Base-by-base conservation (phyloP, 1,284 basidiomycete species). In the Cryptococcus floricola region DNA sequence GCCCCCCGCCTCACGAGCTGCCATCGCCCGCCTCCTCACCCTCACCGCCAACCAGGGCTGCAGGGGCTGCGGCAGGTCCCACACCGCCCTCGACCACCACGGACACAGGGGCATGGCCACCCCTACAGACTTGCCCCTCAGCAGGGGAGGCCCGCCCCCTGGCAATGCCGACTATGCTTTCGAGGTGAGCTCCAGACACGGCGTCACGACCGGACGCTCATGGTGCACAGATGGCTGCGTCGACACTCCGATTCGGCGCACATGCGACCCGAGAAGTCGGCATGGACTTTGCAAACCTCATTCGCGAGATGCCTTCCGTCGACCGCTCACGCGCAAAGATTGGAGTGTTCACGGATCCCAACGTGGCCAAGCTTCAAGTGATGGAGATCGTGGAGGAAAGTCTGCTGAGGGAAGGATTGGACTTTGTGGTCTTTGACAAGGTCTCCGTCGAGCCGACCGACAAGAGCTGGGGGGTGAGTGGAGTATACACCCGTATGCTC, bases 371-470 rank as follows among this genome's bases (percentile, higher is more conserved):
- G 66, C 81, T 97, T 48, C 83, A 80, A 48, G 89, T 93, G 6
- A 90, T 94, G 84, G 84, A 88, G 71, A 84, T 83, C 61, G 91
- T 78, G 25, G 63, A 60, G 48, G 63, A 70, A 48, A 64, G 64
- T 44, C 54, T 74, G 38, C 56, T 68, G 61, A 57, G 61, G 39
- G 66, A 71, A 58, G 68, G 70, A 23, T 55, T 76, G 63, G 68
- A 85, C 3, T 96, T 87, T 71, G 87, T 91, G 64, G 82, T 97
- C 14, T 95, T 87, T 64, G 91, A 93, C 73, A 82, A 84, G 56
- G 87, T 90, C 1, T 83, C 91, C 4, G 83, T 92, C 1, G 94
- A 98, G 75, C 94, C 94, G 1, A 98, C 93, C 3, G 92, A 97
- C 75, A 84, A 87, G 54, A 76, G 70, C 45, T 75, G 73, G 73